Base-by-base conservation (phyloP, 2,329 filamentous ascomycete genomes). In the Ceratocystis lukuohia region DNA sequence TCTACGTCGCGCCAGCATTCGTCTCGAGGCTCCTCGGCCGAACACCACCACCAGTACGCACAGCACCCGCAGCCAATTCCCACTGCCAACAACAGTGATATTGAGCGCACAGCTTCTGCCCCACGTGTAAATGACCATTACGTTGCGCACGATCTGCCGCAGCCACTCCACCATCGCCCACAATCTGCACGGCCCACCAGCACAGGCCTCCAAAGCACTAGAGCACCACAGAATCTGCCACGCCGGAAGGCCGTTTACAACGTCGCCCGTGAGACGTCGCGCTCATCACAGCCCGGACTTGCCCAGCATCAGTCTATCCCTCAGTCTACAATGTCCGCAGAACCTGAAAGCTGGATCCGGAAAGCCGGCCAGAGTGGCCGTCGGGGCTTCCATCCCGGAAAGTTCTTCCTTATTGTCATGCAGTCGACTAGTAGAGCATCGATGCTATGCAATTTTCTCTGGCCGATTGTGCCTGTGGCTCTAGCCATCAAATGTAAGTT, bases 391-490 rank as follows among this genome's bases (percentile, higher is more conserved):
- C 74, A 78, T 45, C 76, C 76, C 1, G 69, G 72, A 45, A 74
- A 77, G 50, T 80, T 80, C 71, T 66, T 79, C 25, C 67, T 66
- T 12, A 77, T 81, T 20, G 75, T 77, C 69, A 78, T 75, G 73
- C 71, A 73, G 17, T 78, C 75, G 63, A 78, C 78, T 0, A 79
- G 76, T 71, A 76, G 74, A 1, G 76, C 76, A 2, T 78, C 76
- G 7, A 78, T 74, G 72, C 74, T 75, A 67, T 78, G 79, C 59
- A 81, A 81, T 65, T 66, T 81, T 2, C 73, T 81, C 3, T 80
- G 79, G 79, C 79, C 79, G 0, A 72, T 80, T 66, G 78, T 80
- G 0, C 76, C 77, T 12, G 73, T 79, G 2, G 79, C 79, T 3
- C 72, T 81, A 33, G 73, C 76, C 20, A 71, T 80, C 12, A 74